phyloP scores from a whole-genome alignment of 2,329 filamentous ascomycete species.

The Colletotrichum sp. region DNA sequence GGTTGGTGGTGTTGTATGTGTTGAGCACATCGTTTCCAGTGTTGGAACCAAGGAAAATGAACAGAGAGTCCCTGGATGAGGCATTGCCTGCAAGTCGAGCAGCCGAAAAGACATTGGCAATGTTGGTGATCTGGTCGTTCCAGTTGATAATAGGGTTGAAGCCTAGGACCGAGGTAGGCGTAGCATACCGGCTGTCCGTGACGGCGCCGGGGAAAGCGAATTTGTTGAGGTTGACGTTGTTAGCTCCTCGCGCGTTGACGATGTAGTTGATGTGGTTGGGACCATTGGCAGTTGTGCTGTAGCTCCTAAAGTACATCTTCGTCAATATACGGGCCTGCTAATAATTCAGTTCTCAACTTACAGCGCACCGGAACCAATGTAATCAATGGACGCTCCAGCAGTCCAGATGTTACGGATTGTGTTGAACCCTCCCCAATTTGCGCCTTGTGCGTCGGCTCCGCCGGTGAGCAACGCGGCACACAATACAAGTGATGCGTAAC shows the following conservation, averaged over 20 bases:
- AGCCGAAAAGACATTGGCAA: not conserved
- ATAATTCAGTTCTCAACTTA: rapidly evolving
- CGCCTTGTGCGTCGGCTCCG: not conserved
- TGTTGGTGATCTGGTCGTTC: not conserved
- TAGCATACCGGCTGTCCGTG: not conserved
- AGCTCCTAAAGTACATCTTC: not conserved
- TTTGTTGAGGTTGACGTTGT: not conserved
- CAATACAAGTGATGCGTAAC: not conserved
- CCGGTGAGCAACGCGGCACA: not conserved
- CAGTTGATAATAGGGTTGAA: not conserved
- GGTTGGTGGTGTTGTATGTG: conserved; percentile 7
- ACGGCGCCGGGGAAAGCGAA: not conserved
- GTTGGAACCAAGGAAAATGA: conserved; percentile 5
- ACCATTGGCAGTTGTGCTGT: not conserved
- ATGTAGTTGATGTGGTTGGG: conserved; percentile 3
- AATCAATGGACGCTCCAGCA: not conserved
- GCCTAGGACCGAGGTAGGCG: not conserved
- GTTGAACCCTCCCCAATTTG: not conserved
- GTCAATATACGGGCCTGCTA: rapidly evolving
- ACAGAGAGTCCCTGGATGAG: not conserved
- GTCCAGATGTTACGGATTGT: not conserved
- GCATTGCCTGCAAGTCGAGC: not conserved
- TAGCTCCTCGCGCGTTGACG: not conserved
- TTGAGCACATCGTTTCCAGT: not conserved
- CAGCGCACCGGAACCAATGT: not conserved